A percentile compares a stretch with the other conserved stretches of the same genome.
These are phyloP conservation scores for Aspergillus cavernicola DNA, from an alignment of 495 filamentous ascomycete genomes.

Conservation along the genomic window DNA sequence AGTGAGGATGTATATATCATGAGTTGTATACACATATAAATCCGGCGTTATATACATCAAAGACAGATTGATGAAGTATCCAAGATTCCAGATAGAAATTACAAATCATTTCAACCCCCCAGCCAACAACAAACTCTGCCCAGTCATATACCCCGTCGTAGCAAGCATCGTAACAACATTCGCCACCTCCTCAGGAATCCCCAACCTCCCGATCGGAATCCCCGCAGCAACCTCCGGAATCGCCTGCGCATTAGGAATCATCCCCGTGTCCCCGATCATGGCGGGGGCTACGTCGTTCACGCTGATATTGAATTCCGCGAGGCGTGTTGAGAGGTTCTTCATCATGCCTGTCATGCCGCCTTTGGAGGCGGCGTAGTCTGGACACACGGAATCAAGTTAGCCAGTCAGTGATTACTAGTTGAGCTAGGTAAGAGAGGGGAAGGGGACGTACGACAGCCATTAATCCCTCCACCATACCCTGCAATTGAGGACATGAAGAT, in stretches of 20 bases:
- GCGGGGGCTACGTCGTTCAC: constrained; percentile 74
- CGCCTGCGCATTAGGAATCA: constrained; percentile 57
- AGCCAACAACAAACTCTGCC: constrained; percentile 54
- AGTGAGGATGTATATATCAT: background rate
- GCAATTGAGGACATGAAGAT: constrained; percentile 68
- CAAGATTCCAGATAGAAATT: too few relatives aligned
- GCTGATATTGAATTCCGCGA: constrained; percentile 62
- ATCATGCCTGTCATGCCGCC: constrained; percentile 62
- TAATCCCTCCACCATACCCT: constrained; percentile 61
- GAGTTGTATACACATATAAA: too few relatives aligned
- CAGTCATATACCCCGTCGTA: constrained; percentile 67
- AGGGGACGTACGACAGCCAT: constrained; percentile 52
- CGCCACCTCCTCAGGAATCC: constrained; percentile 63
- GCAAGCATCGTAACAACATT: constrained; percentile 66
- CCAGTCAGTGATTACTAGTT: too few relatives aligned
- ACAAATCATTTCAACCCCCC: constrained; percentile 54
- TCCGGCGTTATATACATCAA: too few relatives aligned
- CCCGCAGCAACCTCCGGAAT: constrained; percentile 49
- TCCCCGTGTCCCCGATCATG: constrained; percentile 66
- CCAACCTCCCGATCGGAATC: constrained; percentile 62
- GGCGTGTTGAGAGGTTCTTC: constrained; percentile 59
- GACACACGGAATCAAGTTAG: too few relatives aligned
- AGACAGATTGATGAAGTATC: too few relatives aligned
- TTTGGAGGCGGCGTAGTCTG: constrained; percentile 66
- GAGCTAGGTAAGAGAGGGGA: background rate